Conservation (phyloP, 2,329 filamentous ascomycete genomes). For the Fusarium sp. region DNA sequence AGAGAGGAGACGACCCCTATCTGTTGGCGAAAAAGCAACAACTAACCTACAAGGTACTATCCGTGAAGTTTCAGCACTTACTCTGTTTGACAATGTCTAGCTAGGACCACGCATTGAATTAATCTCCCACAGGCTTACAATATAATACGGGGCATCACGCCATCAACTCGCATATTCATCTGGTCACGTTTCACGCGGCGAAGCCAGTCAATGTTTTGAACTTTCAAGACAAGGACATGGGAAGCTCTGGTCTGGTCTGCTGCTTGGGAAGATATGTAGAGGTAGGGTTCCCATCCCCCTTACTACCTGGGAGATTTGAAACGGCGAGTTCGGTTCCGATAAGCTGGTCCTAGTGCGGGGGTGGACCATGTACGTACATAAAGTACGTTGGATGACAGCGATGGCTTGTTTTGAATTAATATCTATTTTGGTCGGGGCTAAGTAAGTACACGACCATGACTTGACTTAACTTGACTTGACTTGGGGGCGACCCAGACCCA, state of each 20-base stretch:
- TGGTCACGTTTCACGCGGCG: constrained; percentile 46
- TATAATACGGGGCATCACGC: constrained; percentile 34
- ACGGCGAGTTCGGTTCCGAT: constrained; percentile 44
- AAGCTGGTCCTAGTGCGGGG: constrained; percentile 48
- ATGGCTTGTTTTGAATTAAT: constrained; percentile 24
- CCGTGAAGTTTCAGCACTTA: constrained; percentile 13
- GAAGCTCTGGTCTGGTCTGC: constrained; percentile 9
- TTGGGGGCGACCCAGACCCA: constrained; percentile 1
- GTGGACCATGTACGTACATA: constrained; percentile 44
- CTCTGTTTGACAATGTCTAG: neutral
- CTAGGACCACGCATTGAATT: constrained; percentile 40
- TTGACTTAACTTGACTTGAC: neutral
- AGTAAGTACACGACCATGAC: neutral
- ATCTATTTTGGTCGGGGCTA: constrained; percentile 44
- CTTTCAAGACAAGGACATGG: constrained; percentile 32
- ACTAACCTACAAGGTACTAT: neutral
- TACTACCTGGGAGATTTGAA: constrained; percentile 31
- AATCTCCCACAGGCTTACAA: constrained; percentile 43
- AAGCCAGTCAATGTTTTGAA: constrained; percentile 30
- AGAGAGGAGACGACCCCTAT: constrained; percentile 22
- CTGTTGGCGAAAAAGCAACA: neutral
- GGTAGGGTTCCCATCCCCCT: constrained; percentile 15
- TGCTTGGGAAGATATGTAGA: constrained; percentile 1
- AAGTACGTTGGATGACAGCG: constrained; percentile 37
- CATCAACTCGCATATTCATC: constrained; percentile 47